Percentiles rank a stretch among this genome's conserved stretches.
phyloP scores from a whole-genome alignment of 768 basidiomycete species.

The Serendipita sp. region DNA sequence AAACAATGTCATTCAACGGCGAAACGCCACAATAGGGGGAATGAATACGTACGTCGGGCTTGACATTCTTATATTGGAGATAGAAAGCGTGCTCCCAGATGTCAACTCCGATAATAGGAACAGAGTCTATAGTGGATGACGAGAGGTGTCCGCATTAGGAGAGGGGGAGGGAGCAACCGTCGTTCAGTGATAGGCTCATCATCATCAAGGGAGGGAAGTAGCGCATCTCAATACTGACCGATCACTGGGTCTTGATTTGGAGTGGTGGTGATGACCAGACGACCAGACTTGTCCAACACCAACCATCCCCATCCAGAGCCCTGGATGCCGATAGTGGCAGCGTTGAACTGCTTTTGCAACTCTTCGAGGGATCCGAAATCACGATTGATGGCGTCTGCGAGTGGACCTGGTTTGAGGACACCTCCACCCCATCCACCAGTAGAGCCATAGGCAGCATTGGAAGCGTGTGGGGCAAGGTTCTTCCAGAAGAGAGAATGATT shows the following conservation, averaged over 20 bases:
- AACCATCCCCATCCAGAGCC: conserved; percentile 97
- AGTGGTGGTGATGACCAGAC: conserved; percentile 23
- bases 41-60: conserved; percentile 56
- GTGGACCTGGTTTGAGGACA: conserved; percentile 38
- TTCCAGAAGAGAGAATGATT: conserved; percentile 96
- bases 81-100: conserved; percentile 97
- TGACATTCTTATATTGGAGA: conserved; percentile 91
- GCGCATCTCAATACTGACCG: neutral
- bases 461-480: conserved; percentile 58
- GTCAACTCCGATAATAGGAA: conserved; percentile 81
- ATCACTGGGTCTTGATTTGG: conserved; percentile 26
- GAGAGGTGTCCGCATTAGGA: neutral
- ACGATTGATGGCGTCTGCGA: conserved; percentile 46
- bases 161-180: neutral
- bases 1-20: neutral
- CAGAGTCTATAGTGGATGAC: conserved; percentile 9
- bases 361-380: conserved; percentile 56
- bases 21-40: neutral
- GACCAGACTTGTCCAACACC: conserved; percentile 23
- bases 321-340: conserved; percentile 71
- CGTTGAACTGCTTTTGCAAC: conserved; percentile 69
- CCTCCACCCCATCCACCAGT: conserved; percentile 35
- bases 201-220: neutral
- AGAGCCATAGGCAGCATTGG: conserved; percentile 25
- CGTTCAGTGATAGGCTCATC: too few species aligned